phyloP scores from a whole-genome alignment of 306 rosid genomes.

The Chamaecrista fasciculata region DNA sequence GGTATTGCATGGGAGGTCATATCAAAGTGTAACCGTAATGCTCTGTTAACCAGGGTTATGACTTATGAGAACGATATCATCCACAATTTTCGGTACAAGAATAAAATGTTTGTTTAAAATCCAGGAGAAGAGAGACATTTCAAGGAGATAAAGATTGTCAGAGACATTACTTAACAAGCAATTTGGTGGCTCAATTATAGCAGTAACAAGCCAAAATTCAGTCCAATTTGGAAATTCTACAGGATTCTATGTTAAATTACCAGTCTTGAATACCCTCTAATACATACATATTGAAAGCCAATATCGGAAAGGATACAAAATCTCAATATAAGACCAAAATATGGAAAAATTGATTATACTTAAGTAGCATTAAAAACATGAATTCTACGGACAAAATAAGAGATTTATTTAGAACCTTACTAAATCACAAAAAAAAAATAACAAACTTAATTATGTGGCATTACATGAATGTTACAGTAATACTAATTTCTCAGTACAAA shows the following conservation, averaged over 20 bases:
- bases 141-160: background rate
- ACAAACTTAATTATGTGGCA: background rate
- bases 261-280: background rate
- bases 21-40: too few relatives aligned
- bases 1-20: too few relatives aligned
- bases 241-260: background rate
- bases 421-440: background rate
- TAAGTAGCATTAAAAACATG: too few relatives aligned
- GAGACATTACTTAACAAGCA: background rate
- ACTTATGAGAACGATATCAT: too few relatives aligned
- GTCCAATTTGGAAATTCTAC: background rate
- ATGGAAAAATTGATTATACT: background rate
- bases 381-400: too few relatives aligned
- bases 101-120: too few relatives aligned
- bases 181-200: background rate
- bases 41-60: too few relatives aligned
- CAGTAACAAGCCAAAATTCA: background rate
- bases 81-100: too few relatives aligned
- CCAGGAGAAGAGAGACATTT: background rate
- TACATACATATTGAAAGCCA: background rate
- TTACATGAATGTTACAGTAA: background rate
- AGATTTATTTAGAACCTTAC: background rate
- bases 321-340: constrained; percentile 6
- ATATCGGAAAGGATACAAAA: background rate
- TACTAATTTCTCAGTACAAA: too few relatives aligned